Base-by-base conservation (phyloP, 768 basidiomycete genomes). In the Fistulinella prunicolor region DNA sequence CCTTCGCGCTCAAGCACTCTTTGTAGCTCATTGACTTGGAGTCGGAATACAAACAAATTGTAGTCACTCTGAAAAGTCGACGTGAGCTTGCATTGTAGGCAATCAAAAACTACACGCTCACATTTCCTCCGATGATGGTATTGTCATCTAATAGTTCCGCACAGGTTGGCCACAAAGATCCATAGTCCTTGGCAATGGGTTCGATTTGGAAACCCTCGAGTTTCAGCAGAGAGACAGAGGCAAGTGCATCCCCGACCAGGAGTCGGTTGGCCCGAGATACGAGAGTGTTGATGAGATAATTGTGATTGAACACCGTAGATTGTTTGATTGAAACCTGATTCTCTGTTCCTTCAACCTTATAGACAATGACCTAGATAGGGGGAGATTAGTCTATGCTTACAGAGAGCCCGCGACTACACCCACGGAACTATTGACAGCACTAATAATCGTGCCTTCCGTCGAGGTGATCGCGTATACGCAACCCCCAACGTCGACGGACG, bases 341-440 rank as follows among this genome's bases (percentile, higher is more conserved):
- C 9, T 63, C 59, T n/a, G 71, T 56, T 41, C 52, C 62, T 36
- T 74, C 70, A 3, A 81, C 62, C 6, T 69, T 62, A 51, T 69
- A 80, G 24, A 79, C 62, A 39, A 75, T 56, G n/a, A 86, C 70
- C 78, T 81, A 50, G 36, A 54, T 21, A 35, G 6, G 7, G 46
- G 24, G n/a, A 10, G 14, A 48, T 51, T 21, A 53, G 28, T 16
- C 9, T 24, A 43, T 30, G 38, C 9, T 14, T 5, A 28, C 35
- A 10, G 23, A 28, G 32, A 30, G 16, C 14, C 32, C 22, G 37
- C 9, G 24, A 29, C 0, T 4, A 14, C 19, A 72, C 85, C 29
- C 57, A 93, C 92, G 7, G 85, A 77, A 5, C 87, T 82, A 59
- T 92, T 90, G 36, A 91, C 76, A 0, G 88, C 83, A 8, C 81